phyloP scores from a whole-genome alignment of 352 stramenopile species.

The Pelagophyceae sp. region DNA sequence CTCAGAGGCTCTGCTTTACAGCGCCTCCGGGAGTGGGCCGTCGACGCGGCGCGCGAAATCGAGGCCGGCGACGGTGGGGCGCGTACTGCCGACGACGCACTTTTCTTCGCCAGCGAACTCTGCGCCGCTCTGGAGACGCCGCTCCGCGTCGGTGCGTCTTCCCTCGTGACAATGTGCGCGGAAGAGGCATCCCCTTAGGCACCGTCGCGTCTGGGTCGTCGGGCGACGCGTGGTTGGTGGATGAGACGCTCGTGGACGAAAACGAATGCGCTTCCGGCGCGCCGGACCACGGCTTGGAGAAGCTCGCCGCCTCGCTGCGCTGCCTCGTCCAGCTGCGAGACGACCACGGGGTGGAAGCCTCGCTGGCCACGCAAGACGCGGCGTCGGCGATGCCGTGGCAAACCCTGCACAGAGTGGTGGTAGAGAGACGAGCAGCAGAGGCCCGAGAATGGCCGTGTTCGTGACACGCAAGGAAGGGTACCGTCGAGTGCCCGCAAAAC shows the following conservation, averaged over 20 bases:
- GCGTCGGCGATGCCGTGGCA: too few relatives aligned
- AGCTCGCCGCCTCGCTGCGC: neutral
- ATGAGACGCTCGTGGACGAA: neutral
- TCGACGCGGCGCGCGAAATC: neutral
- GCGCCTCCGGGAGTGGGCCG: neutral
- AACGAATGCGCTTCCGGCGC: too few relatives aligned
- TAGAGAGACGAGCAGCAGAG: too few relatives aligned
- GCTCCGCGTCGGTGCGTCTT: neutral
- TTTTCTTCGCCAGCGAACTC: neutral
- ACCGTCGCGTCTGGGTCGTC: neutral
- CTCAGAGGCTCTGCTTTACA: neutral
- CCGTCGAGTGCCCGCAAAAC: too few relatives aligned
- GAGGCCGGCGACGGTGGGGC: neutral
- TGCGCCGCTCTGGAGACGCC: neutral
- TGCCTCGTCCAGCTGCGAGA: neutral
- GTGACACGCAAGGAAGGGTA: too few relatives aligned
- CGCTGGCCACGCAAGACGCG: neutral
- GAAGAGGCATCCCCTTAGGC: too few relatives aligned
- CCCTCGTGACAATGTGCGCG: too few relatives aligned
- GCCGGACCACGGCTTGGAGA: neutral
- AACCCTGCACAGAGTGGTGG: too few relatives aligned
- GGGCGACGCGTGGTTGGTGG: constrained; percentile 10
- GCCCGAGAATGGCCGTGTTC: too few relatives aligned
- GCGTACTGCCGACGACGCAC: neutral
- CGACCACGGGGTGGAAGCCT: neutral